Base-by-base conservation (phyloP, 768 basidiomycete species). In the Neoboletus subvelutipes region DNA sequence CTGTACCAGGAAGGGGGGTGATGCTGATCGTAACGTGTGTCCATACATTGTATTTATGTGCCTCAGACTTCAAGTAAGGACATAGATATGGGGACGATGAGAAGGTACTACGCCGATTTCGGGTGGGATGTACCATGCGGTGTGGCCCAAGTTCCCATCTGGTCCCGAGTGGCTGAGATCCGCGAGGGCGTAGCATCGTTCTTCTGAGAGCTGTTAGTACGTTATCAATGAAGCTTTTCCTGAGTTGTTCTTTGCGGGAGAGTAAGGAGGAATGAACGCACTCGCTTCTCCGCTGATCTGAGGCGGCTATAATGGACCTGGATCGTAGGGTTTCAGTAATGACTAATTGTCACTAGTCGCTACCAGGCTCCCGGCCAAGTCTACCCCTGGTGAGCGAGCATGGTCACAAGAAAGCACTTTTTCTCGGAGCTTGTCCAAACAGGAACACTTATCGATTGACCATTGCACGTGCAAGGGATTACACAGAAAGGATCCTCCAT, bases 1-100 rank as follows among this genome's bases (percentile, higher is more conserved):
- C 8, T 29, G 41, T 28, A 28, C 18, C 22, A 50, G 18, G 50
- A 40, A 22, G 10, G 39, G 40, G n/a, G 15, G 11, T 5, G 31
- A 48, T 13, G 31, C 26, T n/a, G 45, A 22, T 15, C 18, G n/a
- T 17, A n/a, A 40, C 4, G 34, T 33, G 13, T 13, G 18, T 18
- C 13, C 43, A 39, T 45, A 9, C 28, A 45, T 49, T 20, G 50
- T 66, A 66, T 69, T 64, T 64, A 61, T 61, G 43, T 42, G 10
- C 26, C 31, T 10, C 15, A 7, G 22, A 20, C 13, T 24, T 18
- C 34, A 22, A 26, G 22, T 18, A 20, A 13, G 45, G 22, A 2
- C 10, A 31, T 60, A 29, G 33, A 59, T 31, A 22, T 45, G 36
- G 52, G 22, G 39, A 34, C 33, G 46, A 52, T 43, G 50, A 45